Evolutionary conservation across 2,329 filamentous ascomycete genomes (phyloP), one percentile per base, ranked within the genome.

Genomic region (Fusarium caatingaense): DNA sequence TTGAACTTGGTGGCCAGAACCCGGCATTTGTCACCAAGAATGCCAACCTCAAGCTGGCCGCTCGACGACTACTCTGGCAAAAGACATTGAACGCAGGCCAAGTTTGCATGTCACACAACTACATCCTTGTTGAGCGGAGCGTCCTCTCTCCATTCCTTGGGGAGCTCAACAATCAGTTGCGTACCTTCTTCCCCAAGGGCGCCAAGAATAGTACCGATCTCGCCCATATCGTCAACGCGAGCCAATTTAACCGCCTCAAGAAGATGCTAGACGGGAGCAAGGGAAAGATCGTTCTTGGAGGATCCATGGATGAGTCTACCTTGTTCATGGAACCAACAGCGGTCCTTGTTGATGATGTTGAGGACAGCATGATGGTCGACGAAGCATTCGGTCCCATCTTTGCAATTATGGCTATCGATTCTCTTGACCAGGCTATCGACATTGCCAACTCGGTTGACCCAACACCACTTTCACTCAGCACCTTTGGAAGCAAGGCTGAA

Each of bases 331-430:
- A 95, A 78, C 93, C 94, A 1, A 99, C 96, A 0, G 89, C 95
- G n/a, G 90, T 99, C n/a, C 86, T 93, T 65, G 91, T 98, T 40
- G 86, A 92, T 71, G 89, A 89, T 66, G 78, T 87, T 18, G 65
- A 81, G 28, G 87, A 94, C 50, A 95, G 97, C 81, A 88, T 98
- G 80, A 87, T 98, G 76, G 82, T 83, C 25, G 89, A 97, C 68
- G 96, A 99, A 83, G 93, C 91, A 45, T 99, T 99, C 78, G 96
- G 95, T 9, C 96, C 96, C n/a, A 86, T 97, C 64, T 93, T 97
- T 72, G 91, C 93, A 68, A 89, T 98, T 68, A 83, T 97, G 56
- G 87, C 93, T 0, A 91, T 93, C 58, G 87, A 93, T 69, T 86
- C 89, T 73, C 84, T 98, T n/a, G 92, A 97, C 71, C 89, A 97